phyloP scores from a whole-genome alignment of 805 yeast genomes.

The Ogataea henricii region DNA sequence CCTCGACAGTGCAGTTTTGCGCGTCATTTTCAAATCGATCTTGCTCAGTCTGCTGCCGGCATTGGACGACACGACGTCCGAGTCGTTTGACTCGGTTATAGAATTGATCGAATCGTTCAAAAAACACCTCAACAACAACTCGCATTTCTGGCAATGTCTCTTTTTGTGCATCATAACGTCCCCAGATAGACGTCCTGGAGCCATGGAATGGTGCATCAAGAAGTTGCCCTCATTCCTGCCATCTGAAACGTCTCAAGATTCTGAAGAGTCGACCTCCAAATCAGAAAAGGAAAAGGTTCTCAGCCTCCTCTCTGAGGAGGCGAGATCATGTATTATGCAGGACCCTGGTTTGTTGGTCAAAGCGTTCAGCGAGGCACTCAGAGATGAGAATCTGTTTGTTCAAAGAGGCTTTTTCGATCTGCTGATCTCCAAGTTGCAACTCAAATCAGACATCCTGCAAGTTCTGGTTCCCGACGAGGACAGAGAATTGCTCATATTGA shows the following conservation, averaged over 20 bases:
- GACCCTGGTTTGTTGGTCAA: constrained; percentile 79
- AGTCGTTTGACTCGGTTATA: constrained; percentile 65
- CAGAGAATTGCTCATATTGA: constrained; percentile 55
- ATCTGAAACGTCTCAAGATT: constrained; percentile 6
- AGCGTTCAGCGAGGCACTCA: constrained; percentile 70
- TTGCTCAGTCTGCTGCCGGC: constrained; percentile 80
- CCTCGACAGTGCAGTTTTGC: constrained; percentile 50
- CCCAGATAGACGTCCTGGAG: constrained; percentile 81
- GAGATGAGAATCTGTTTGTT: constrained; percentile 67
- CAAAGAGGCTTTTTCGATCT: constrained; percentile 89
- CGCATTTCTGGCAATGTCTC: constrained; percentile 84
- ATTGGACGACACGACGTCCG: constrained; percentile 89
- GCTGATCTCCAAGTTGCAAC: constrained; percentile 63
- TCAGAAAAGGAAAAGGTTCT: constrained; percentile 25
- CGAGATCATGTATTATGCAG: constrained; percentile 64
- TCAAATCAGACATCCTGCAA: constrained; percentile 60
- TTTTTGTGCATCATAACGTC: constrained; percentile 75
- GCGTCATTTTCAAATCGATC: constrained; percentile 65
- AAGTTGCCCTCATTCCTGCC: constrained; percentile 60
- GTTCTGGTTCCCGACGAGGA: constrained; percentile 52
- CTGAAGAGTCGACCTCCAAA: constrained; percentile 12
- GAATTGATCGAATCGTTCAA: constrained; percentile 62
- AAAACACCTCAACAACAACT: constrained; percentile 57
- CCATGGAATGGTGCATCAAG: constrained; percentile 70
- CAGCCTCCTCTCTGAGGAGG: constrained; percentile 38